phyloP scores from a whole-genome alignment of 305 asterid species.

The Rubia balearica region DNA sequence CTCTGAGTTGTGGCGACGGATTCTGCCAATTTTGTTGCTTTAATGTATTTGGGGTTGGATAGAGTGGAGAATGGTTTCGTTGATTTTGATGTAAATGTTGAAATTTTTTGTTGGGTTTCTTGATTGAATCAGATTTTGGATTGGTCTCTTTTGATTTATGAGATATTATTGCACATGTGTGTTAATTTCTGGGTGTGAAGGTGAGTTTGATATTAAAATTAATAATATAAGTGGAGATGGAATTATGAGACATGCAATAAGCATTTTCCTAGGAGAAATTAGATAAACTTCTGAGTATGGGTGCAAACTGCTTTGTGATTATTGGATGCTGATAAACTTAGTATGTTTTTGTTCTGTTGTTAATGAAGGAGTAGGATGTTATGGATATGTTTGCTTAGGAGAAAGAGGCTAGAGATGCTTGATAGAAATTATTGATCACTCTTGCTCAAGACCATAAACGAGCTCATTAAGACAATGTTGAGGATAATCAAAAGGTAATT shows the following conservation, averaged over 20 bases:
- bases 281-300: slow-evolving; percentile 50
- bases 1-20: no score
- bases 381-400: slow-evolving; percentile 59
- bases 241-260: slow-evolving; percentile 54
- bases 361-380: slow-evolving; percentile 47
- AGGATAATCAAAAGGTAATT: slow-evolving; percentile 58
- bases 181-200: no score
- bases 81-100: no score
- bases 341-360: slow-evolving; percentile 10
- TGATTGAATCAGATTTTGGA: no score
- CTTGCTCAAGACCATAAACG: slow-evolving; percentile 66
- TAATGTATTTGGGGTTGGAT: no score
- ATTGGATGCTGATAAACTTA: slow-evolving; percentile 8
- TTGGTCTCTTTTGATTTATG: no score
- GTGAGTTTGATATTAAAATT: no score
- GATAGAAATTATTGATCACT: slow-evolving; percentile 63
- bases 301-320: not conserved
- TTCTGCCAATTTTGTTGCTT: no score
- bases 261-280: slow-evolving; percentile 60
- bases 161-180: no score
- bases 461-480: slow-evolving; percentile 54
- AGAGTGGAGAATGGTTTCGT: no score
- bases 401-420: slow-evolving; percentile 55
- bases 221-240: slow-evolving; percentile 35
- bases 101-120: no score